phyloP scores from a whole-genome alignment of 2,329 filamentous ascomycete genomes.

The Ceratocystis huliohia region DNA sequence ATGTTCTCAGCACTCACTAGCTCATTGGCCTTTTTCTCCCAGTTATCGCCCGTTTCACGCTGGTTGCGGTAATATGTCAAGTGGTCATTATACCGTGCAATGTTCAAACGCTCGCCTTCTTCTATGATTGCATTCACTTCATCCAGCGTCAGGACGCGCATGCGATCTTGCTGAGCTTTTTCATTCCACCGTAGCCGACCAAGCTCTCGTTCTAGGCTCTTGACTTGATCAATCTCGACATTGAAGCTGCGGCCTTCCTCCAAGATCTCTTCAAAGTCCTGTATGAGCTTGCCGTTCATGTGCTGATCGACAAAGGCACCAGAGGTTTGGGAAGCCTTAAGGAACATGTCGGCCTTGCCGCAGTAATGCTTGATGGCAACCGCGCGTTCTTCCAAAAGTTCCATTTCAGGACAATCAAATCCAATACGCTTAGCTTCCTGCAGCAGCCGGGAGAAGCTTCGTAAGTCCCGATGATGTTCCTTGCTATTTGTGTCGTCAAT shows the following conservation, averaged over 20 bases:
- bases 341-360: conserved; percentile 54
- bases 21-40: conserved; percentile 88
- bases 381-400: conserved; percentile 70
- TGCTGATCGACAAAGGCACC: conserved; percentile 26
- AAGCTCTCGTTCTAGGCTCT: conserved; percentile 64
- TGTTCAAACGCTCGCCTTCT: conserved; percentile 62
- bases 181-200: conserved; percentile 84
- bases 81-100: conserved; percentile 69
- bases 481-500: conserved; percentile 68
- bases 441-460: conserved; percentile 76
- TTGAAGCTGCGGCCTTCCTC: conserved; percentile 82
- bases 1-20: conserved; percentile 83
- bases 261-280: conserved; percentile 79
- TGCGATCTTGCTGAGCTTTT: conserved; percentile 53
- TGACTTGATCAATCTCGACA: conserved; percentile 80
- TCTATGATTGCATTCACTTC: conserved; percentile 70
- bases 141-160: conserved; percentile 55
- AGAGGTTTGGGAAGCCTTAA: conserved; percentile 36
- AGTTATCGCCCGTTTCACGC: conserved; percentile 62
- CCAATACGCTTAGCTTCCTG: conserved; percentile 72
- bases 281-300: conserved; percentile 47
- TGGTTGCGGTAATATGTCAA: conserved; percentile 65
- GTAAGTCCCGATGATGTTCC: conserved; percentile 76
- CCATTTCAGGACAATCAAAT: conserved; percentile 88
- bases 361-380: conserved; percentile 78